Conservation (phyloP, 1,284 basidiomycete species). For the Porogramme epimiltina region DNA sequence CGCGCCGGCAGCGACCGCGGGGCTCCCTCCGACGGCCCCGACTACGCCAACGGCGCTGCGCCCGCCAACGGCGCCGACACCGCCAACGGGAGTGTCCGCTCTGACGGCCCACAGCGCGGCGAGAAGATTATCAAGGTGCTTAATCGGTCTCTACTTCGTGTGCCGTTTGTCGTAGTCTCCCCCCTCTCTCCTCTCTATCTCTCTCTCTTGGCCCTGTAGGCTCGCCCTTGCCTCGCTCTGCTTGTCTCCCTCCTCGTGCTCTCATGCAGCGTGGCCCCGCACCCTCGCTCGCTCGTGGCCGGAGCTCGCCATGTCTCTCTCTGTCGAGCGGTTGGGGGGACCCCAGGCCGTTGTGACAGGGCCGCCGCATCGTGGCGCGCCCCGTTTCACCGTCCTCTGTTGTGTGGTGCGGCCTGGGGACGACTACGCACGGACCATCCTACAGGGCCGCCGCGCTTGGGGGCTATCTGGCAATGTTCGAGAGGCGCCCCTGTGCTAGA, state of each 20-base stretch:
- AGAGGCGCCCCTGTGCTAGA: slow-evolving; percentile 14
- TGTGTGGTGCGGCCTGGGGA: too few species aligned
- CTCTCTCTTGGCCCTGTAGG: slow-evolving; percentile 28
- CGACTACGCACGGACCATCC: slow-evolving; percentile 2
- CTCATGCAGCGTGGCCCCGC: slow-evolving; percentile 5
- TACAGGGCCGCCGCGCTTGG: slow-evolving; percentile 11
- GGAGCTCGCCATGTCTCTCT: slow-evolving; percentile 23
- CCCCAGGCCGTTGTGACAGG: slow-evolving; percentile 18
- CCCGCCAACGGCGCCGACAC: slow-evolving; percentile 21
- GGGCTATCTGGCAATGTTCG: slow-evolving; percentile 7
- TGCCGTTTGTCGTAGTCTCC: slow-evolving; percentile 18
- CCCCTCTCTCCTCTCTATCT: slow-evolving; percentile 29
- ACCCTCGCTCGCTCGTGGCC: slow-evolving; percentile 15
- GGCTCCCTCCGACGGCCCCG: slow-evolving; percentile 43
- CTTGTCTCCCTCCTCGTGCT: slow-evolving; percentile 15
- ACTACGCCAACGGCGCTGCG: slow-evolving; percentile 41
- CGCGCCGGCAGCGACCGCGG: slow-evolving; percentile 32
- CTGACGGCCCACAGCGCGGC: slow-evolving; percentile 51
- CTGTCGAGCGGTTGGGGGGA: slow-evolving; percentile 1
- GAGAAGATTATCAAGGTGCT: slow-evolving; percentile 90
- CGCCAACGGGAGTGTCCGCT: slow-evolving; percentile 20
- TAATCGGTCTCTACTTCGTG: slow-evolving; percentile 60
- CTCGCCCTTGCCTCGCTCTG: slow-evolving; percentile 21
- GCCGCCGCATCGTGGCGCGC: slow-evolving; percentile 18
- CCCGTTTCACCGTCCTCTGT: slow-evolving; percentile 1